Evolutionary conservation across 2,329 filamentous ascomycete genomes (phyloP), one percentile per base, ranked within the genome.

Genomic region (Hypoxylon sp.): DNA sequence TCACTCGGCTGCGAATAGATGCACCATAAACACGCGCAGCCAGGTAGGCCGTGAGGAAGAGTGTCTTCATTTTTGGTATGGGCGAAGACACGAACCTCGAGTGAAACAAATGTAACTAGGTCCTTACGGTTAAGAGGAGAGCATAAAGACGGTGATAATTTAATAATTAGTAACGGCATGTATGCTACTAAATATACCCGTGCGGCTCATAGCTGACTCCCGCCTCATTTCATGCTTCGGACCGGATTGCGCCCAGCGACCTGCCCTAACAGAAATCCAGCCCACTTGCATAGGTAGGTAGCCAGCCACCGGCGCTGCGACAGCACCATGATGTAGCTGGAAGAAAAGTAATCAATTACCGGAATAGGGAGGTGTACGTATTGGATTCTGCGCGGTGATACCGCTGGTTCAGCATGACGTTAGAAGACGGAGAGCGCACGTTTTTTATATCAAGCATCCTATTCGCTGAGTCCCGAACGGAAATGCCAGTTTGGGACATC

Each of bases 41-140:
- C 17, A 70, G 28, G 22, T 53, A 58, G n/a, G 53, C 57, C 17
- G 47, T 56, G 13, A 58, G 24, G 17, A 71, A 66, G 17, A 61
- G 49, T n/a, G 5, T 22, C 20, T 60, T 60, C 65, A 68, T 68
- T 13, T 15, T 26, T 1, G 19, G 24, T 13, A 22, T 5, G 15
- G 11, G 24, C 17, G 26, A 37, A 32, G 46, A 5, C 7, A 6
- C 6, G n/a, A 37, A n/a, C n/a, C 13, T 5, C 32, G 13, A 17
- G n/a, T 28, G 10, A 19, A 19, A 19, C 15, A 4, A 32, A 48
- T 3, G 19, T 17, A 19, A 8, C 6, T 8, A 48, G 17, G n/a
- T 20, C 1, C 17, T 32, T 7, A 11, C 26, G 26, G 20, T 46
- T 10, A 6, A 24, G 13, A 13, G 19, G 8, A 48, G 22, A 24